Conservation (phyloP, 2,329 filamentous ascomycete species). For the Dothideomycetidae sp. region DNA sequence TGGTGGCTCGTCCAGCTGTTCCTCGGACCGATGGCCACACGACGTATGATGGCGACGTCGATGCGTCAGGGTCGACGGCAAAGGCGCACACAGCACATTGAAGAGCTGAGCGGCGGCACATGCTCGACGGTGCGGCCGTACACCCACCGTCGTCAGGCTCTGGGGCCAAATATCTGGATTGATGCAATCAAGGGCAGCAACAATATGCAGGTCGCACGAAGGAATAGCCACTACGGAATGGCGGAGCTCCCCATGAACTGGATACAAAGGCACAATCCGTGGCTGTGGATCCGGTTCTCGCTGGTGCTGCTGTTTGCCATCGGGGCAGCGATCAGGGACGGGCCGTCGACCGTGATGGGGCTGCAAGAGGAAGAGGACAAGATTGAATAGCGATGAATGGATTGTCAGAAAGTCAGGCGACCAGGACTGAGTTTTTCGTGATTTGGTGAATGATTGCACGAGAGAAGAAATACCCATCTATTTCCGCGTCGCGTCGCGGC, state of each 20-base stretch:
- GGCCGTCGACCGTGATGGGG: slow-evolving; percentile 28
- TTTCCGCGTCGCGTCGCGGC: no score
- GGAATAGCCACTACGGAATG: neutral
- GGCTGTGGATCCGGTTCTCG: slow-evolving; percentile 35
- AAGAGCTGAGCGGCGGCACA: slow-evolving; percentile 1
- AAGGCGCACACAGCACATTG: slow-evolving; percentile 1
- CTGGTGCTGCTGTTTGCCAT: slow-evolving; percentile 34
- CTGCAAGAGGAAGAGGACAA: slow-evolving; percentile 8
- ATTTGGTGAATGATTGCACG: neutral
- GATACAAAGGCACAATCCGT: slow-evolving; percentile 20
- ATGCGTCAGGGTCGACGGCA: slow-evolving; percentile 8
- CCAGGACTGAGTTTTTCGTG: no score
- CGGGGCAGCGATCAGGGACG: slow-evolving; percentile 33
- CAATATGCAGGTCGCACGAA: neutral
- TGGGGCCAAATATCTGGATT: slow-evolving; percentile 7
- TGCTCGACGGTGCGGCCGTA: neutral
- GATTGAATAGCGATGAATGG: slow-evolving; percentile 5
- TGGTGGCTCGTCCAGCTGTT: slow-evolving; percentile 23
- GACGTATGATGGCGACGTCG: slow-evolving; percentile 15
- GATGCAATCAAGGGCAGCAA: slow-evolving; percentile 2
- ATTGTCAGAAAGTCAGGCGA: no score
- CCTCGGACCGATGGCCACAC: slow-evolving; percentile 24
- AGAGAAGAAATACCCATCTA: no score
- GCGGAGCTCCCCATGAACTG: slow-evolving; percentile 6
- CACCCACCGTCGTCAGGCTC: neutral